Conservation (phyloP, 768 basidiomycete genomes). For the Russula sp. region DNA sequence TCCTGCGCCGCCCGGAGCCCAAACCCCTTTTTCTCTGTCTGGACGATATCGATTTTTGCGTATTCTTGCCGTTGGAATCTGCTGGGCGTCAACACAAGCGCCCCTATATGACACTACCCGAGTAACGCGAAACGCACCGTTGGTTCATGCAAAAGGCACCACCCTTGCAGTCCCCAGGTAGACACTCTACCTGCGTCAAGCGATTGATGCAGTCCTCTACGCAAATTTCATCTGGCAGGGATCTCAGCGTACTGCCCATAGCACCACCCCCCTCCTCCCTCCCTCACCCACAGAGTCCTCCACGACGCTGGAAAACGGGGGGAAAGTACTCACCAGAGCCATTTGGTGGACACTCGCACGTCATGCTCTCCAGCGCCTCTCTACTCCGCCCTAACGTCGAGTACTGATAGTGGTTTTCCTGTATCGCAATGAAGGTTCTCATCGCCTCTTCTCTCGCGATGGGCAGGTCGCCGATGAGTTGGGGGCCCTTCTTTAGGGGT, state of each 20-base stretch:
- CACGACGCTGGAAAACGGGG: constrained; percentile 20
- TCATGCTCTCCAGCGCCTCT: constrained; percentile 88
- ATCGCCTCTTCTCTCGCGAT: constrained; percentile 68
- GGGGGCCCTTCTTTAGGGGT: constrained; percentile 37
- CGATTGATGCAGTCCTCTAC: constrained; percentile 96
- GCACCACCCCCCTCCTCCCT: no score
- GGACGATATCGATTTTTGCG: constrained; percentile 80
- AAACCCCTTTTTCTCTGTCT: constrained; percentile 94
- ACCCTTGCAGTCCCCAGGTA: constrained; percentile 86
- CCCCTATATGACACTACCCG: neutral
- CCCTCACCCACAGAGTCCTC: neutral
- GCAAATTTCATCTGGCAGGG: constrained; percentile 60
- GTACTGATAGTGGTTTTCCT: constrained; percentile 81
- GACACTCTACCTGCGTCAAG: constrained; percentile 94
- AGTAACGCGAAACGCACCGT: constrained; percentile 49
- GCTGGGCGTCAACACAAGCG: constrained; percentile 9
- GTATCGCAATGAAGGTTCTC: constrained; percentile 65
- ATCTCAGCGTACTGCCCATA: constrained; percentile 37
- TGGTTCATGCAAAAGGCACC: constrained; percentile 83
- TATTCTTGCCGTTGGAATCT: constrained; percentile 89
- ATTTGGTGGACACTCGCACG: constrained; percentile 89
- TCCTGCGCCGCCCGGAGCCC: constrained; percentile 76
- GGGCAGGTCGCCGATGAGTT: constrained; percentile 79
- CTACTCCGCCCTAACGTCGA: constrained; percentile 80
- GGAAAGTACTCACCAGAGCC: constrained; percentile 49